phyloP scores from a whole-genome alignment of 2,329 filamentous ascomycete genomes.

The Dothiorella sarmentorum region DNA sequence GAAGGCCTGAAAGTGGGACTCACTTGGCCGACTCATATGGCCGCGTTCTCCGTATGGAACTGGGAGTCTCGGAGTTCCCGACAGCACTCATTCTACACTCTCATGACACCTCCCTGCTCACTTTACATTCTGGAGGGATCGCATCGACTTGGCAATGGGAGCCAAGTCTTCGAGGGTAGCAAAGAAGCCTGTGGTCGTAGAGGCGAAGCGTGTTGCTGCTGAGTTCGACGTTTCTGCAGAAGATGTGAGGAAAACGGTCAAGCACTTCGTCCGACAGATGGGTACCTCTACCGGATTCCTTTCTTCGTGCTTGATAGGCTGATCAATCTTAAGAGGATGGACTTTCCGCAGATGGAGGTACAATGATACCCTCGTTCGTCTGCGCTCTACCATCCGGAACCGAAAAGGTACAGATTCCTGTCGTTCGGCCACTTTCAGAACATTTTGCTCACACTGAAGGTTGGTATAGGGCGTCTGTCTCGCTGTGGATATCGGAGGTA shows the following conservation, averaged over 20 bases:
- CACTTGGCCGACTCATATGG: background rate
- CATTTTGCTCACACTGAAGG: too few species aligned
- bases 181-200: conserved; percentile 1
- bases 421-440: background rate
- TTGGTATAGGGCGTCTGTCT: conserved; percentile 84
- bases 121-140: background rate
- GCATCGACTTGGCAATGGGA: conserved; percentile 1
- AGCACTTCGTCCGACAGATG: conserved; percentile 11
- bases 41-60: background rate
- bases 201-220: conserved; percentile 6
- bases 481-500: conserved; percentile 93
- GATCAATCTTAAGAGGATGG: background rate
- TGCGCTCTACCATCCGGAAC: background rate
- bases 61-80: background rate
- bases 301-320: background rate
- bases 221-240: conserved; percentile 8
- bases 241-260: background rate
- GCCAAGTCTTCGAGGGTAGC: conserved; percentile 12
- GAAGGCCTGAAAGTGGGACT: background rate
- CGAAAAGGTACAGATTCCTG: background rate
- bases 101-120: background rate
- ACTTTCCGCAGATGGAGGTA: conserved; percentile 11
- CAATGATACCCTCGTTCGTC: conserved; percentile 13
- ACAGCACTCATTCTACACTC: background rate
- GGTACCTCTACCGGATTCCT: background rate